Percentiles rank a stretch among this genome's conserved stretches.
These are phyloP conservation scores for Actinidia chinensis DNA, from an alignment of 179 eudicot genomes.

Conservation along the genomic window DNA sequence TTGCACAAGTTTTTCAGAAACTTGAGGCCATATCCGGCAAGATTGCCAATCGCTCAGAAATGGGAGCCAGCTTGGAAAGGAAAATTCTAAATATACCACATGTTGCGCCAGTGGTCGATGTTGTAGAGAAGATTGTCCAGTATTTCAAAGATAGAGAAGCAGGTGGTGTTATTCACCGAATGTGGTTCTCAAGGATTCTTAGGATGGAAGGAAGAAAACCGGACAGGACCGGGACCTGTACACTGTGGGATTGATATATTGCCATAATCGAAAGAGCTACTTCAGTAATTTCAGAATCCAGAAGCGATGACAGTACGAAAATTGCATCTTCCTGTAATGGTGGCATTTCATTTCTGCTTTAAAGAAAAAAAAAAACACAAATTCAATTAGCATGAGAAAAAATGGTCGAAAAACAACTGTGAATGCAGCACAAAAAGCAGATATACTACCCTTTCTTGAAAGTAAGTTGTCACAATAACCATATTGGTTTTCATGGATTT, in stretches of 20 bases:
- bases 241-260: conserved; percentile 35
- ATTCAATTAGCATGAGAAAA: conserved; percentile 11
- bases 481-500: too few relatives aligned
- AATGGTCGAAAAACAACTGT: too few relatives aligned
- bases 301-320: conserved; percentile 51
- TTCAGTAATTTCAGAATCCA: conserved; percentile 43
- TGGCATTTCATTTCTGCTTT: conserved; percentile 40
- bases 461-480: too few relatives aligned
- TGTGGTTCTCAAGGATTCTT: conserved; percentile 44
- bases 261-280: conserved; percentile 61
- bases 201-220: conserved; percentile 44
- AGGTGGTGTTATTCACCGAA: conserved; percentile 20
- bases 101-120: conserved; percentile 27
- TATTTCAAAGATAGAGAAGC: conserved; percentile 49
- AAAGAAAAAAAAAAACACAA: neutral
- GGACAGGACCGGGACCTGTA: conserved; percentile 39
- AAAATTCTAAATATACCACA: conserved; percentile 38
- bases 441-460: too few relatives aligned
- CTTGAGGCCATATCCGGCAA: conserved; percentile 45
- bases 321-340: conserved; percentile 45
- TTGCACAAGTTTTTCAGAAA: conserved; percentile 53
- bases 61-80: conserved; percentile 56
- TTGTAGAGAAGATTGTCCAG: conserved; percentile 50
- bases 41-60: conserved; percentile 39
- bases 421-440: too few relatives aligned